phyloP scores from a whole-genome alignment of 305 asterid species.

The Fraxinus latifolia region DNA sequence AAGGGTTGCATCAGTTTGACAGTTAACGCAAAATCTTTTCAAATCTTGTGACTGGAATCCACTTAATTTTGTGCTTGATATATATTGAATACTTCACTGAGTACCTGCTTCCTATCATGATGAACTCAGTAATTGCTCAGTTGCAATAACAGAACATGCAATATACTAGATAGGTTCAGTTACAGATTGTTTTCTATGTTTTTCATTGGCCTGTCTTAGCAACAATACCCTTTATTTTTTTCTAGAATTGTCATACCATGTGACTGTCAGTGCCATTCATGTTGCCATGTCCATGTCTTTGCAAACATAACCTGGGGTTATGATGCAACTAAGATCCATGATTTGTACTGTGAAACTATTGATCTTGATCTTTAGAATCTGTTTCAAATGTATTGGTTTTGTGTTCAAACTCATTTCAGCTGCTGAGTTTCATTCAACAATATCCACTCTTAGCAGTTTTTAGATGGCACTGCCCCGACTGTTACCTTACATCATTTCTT shows the following conservation, averaged over 20 bases:
- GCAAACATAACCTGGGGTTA: background rate
- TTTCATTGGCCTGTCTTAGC: background rate
- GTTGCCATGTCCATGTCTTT: background rate
- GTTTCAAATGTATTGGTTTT: background rate
- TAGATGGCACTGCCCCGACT: background rate
- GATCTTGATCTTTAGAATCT: background rate
- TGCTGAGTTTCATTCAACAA: background rate
- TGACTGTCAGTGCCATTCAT: background rate
- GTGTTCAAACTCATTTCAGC: background rate
- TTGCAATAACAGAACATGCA: background rate
- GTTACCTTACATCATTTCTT: background rate
- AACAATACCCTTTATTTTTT: background rate
- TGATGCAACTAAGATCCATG: background rate
- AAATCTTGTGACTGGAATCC: background rate
- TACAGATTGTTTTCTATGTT: background rate
- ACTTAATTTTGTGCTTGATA: background rate
- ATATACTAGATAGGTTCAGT: background rate
- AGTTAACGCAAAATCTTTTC: background rate
- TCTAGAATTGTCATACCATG: background rate
- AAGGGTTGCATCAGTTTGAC: background rate
- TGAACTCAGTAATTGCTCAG: background rate
- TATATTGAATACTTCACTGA: background rate
- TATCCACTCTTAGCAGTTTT: background rate
- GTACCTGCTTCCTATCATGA: background rate
- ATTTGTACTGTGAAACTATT: background rate